Evolutionary conservation across 225 moss, liverwort and hornwort genomes (phyloP).

Genomic region (Sphagnum tenellum): DNA sequence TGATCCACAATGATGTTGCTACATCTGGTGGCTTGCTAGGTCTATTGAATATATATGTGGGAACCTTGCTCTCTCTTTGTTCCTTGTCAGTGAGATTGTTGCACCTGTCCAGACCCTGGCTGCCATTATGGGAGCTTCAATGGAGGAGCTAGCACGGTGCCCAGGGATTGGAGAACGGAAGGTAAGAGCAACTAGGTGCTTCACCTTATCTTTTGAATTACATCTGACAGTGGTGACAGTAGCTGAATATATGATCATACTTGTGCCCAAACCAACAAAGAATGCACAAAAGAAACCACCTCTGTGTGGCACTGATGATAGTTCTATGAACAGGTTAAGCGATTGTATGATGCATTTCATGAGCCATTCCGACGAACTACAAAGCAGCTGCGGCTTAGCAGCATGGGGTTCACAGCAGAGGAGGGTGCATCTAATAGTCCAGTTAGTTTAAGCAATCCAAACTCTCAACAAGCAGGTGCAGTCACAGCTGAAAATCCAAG

Average conservation of each 20-base stretch:
- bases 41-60: not conserved
- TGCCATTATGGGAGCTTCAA: conserved; percentile 72
- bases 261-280: too few species aligned
- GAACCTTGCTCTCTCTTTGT: not conserved
- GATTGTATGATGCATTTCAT: conserved; percentile 90
- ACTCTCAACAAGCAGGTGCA: conserved; percentile 3
- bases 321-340: conserved; percentile 55
- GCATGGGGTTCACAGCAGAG: conserved; percentile 19
- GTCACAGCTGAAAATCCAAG: not conserved
- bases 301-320: not conserved
- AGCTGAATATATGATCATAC: too few species aligned
- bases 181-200: conserved; percentile 22
- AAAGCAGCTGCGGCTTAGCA: conserved; percentile 52
- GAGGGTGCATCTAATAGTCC: conserved; percentile 6
- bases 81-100: not conserved
- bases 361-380: conserved; percentile 81
- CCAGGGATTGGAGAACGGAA: conserved; percentile 97
- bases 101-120: conserved; percentile 55
- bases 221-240: too few species aligned
- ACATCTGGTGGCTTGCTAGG: not conserved
- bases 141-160: conserved; percentile 88
- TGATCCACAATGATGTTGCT: not conserved
- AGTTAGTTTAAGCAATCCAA: conserved; percentile 13
- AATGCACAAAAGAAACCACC: not conserved
- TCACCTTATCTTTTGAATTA: too few species aligned